Percentiles rank a stretch among this genome's conserved stretches.
phyloP scores from a whole-genome alignment of 2,329 filamentous ascomycete species.

The Fusarium paranaense region DNA sequence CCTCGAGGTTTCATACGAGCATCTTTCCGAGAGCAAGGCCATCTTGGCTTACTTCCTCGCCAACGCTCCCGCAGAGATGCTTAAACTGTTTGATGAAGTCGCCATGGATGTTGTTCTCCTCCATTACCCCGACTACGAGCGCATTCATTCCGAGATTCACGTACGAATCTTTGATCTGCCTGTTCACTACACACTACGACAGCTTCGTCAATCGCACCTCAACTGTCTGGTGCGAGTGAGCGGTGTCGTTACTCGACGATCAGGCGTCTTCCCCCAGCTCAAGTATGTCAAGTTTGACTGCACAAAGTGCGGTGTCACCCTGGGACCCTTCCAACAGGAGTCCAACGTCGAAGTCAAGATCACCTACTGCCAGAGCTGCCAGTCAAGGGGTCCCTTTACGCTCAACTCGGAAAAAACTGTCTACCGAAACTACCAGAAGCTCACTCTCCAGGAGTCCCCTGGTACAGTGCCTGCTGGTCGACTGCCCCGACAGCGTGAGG shows the following conservation, averaged over 20 bases:
- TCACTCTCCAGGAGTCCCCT: constrained; percentile 96
- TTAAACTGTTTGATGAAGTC: constrained; percentile 96
- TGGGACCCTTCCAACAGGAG: constrained; percentile 97
- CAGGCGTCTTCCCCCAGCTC: constrained; percentile 95
- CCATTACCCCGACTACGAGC: constrained; percentile 97
- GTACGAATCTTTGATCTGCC: constrained; percentile 96
- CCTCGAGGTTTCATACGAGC: constrained; percentile 94
- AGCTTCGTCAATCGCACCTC: constrained; percentile 93
- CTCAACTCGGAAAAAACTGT: constrained; percentile 98
- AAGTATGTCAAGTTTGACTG: constrained; percentile 99
- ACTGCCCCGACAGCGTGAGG: constrained; percentile 91
- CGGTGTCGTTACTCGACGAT: constrained; percentile 93
- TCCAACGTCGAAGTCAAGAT: constrained; percentile 97
- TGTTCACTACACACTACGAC: constrained; percentile 92
- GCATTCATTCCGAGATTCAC: constrained; percentile 97
- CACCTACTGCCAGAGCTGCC: constrained; percentile 95
- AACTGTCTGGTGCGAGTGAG: constrained; percentile 96
- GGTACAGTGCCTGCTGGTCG: constrained; percentile 96
- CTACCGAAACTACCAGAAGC: constrained; percentile 98
- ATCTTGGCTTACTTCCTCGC: constrained; percentile 95
- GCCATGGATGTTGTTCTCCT: constrained; percentile 96
- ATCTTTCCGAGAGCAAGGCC: constrained; percentile 89
- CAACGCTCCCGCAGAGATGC: constrained; percentile 93
- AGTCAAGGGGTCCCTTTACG: constrained; percentile 93
- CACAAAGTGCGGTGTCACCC: constrained; percentile 88